phyloP scores from a whole-genome alignment of 345 rosid genomes.

The Eucalyptus regnans region DNA sequence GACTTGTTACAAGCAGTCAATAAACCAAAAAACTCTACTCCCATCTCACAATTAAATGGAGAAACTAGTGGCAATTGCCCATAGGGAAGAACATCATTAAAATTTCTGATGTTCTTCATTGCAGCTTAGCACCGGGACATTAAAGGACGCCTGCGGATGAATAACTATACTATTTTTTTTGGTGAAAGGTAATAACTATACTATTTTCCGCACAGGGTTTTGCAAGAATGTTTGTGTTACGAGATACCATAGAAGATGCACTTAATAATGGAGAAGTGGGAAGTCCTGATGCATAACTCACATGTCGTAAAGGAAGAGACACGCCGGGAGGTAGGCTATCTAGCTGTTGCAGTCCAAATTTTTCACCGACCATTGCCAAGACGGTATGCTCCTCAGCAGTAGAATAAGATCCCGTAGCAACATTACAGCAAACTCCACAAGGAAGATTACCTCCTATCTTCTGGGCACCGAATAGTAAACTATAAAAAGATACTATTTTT shows the following conservation, averaged over 20 bases:
- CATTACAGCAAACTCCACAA: conserved; percentile 68
- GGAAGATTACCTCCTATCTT: conserved; percentile 50
- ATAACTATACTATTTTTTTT: background rate
- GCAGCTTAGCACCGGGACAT: background rate
- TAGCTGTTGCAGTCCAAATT: conserved; percentile 81
- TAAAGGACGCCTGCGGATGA: background rate
- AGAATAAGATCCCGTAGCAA: conserved; percentile 68
- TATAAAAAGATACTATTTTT: conserved; percentile 77
- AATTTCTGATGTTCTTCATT: background rate
- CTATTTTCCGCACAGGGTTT: background rate
- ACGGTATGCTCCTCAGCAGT: conserved; percentile 68
- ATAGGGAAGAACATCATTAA: background rate
- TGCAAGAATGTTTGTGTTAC: background rate
- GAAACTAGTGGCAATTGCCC: background rate
- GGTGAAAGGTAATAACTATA: background rate
- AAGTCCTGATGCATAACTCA: conserved; percentile 22
- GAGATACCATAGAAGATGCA: background rate
- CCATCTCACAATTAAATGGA: background rate
- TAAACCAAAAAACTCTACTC: background rate
- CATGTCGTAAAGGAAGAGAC: conserved; percentile 94
- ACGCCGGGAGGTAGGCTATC: conserved; percentile 82
- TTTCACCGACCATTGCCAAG: conserved; percentile 96
- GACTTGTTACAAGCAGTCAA: background rate
- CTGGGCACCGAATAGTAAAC: conserved; percentile 70
- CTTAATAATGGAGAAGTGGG: background rate